Percentiles rank a stretch among this genome's conserved stretches.
Conservation (phyloP, 805 yeast species). For the Wickerhamiella siamensis region DNA sequence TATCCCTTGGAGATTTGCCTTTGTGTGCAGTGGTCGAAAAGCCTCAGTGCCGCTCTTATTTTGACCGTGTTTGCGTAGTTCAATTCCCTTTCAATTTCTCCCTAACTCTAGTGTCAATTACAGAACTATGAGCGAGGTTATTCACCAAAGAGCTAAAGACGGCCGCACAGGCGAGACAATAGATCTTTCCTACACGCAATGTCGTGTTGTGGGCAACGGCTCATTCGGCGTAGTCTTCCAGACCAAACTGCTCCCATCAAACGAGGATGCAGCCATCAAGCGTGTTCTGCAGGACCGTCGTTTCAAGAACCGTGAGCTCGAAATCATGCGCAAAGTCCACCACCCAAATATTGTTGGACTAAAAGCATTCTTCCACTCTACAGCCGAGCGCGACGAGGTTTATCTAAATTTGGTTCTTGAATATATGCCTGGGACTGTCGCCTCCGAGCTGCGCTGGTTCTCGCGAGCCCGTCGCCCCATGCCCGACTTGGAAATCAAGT, state of each 20-base stretch:
- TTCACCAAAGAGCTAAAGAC: conserved; percentile 54
- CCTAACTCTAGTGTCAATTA: background rate
- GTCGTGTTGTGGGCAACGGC: conserved; percentile 94
- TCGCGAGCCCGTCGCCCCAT: conserved; percentile 41
- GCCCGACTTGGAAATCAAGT: conserved; percentile 82
- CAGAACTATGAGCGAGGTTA: conserved; percentile 18
- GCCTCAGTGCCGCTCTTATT: too few relatives aligned
- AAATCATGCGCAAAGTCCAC: conserved; percentile 79
- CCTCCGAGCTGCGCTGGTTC: conserved; percentile 75
- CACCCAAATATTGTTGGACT: conserved; percentile 82
- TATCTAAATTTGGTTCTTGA: conserved; percentile 83
- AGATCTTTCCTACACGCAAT: conserved; percentile 60
- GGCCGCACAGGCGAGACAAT: conserved; percentile 52
- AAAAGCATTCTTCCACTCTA: conserved; percentile 71
- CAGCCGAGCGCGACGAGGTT: conserved; percentile 61
- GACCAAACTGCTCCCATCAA: conserved; percentile 58
- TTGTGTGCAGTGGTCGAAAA: too few relatives aligned
- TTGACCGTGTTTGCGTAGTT: too few relatives aligned
- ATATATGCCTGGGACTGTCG: conserved; percentile 89
- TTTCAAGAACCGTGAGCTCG: conserved; percentile 91
- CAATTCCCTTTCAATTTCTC: too few relatives aligned
- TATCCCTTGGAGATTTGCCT: background rate
- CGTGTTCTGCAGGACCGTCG: conserved; percentile 92
- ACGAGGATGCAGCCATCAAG: conserved; percentile 80
- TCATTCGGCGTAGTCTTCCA: conserved; percentile 98